Evolutionary conservation across 192 early-diverging fungal species (phyloP).

Genomic region (Endogone sp.): DNA sequence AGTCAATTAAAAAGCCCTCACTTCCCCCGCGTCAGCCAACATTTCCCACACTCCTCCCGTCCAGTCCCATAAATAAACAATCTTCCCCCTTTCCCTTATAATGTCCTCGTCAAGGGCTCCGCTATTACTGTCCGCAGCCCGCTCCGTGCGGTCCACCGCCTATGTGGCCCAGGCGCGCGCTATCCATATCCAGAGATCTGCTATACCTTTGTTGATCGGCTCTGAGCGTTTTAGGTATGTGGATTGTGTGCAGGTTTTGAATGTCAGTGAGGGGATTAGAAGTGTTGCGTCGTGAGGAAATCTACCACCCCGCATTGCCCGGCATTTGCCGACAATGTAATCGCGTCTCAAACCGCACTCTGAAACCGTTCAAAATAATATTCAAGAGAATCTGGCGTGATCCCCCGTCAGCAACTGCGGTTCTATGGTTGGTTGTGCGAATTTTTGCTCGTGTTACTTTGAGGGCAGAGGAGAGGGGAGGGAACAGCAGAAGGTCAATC

Average conservation of each 20-base stretch:
- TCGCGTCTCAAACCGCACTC: background rate
- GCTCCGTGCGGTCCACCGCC: constrained; percentile 4
- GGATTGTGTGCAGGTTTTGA: background rate
- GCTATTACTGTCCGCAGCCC: constrained; percentile 2
- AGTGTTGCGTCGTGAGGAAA: no score
- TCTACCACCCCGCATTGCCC: background rate
- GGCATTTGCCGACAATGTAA: no score
- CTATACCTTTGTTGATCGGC: constrained; percentile 7
- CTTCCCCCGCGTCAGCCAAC: no score
- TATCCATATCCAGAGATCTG: constrained; percentile 22
- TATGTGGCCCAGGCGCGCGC: constrained; percentile 17
- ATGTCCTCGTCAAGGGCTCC: constrained; percentile 1
- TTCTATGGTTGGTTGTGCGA: constrained; percentile 24
- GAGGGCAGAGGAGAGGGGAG: background rate
- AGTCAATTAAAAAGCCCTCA: no score
- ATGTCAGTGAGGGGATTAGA: background rate
- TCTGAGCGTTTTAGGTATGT: constrained; percentile 22
- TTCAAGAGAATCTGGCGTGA: constrained; percentile 11
- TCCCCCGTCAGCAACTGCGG: constrained; percentile 18
- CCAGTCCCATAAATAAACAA: no score
- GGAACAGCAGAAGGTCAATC: background rate
- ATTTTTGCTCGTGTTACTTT: no score
- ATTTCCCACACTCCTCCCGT: background rate
- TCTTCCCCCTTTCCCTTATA: background rate
- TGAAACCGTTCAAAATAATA: background rate